Evolutionary conservation across 106 monocot species (phyloP).

Genomic region (Dendrobium officinale): DNA sequence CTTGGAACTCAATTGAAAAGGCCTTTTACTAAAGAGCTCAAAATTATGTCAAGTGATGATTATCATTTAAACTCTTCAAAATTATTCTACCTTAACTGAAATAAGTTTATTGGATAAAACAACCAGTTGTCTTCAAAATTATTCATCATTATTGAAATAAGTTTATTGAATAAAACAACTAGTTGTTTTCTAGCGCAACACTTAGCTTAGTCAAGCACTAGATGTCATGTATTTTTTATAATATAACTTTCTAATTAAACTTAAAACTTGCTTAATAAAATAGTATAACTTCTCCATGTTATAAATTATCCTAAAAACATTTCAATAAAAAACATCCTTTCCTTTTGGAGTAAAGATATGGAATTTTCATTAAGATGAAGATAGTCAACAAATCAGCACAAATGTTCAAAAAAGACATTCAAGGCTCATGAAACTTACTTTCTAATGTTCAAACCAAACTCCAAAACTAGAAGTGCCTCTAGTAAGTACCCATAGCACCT

Average conservation of each 20-base stretch:
- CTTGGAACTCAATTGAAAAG: no score
- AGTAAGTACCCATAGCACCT: constrained; percentile 65
- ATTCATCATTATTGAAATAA: no score
- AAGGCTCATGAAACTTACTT: constrained; percentile 31
- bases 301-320: not conserved
- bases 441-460: constrained; percentile 78
- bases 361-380: not conserved
- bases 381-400: not conserved
- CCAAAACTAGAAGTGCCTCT: constrained; percentile 77
- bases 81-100: no score
- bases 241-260: not conserved
- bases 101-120: no score
- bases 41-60: no score
- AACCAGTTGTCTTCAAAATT: no score
- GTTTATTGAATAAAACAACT: no score
- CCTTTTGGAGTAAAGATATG: not conserved
- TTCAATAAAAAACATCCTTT: not conserved
- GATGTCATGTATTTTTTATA: not conserved
- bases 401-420: constrained; percentile 1
- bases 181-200: no score
- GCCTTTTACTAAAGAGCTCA: no score
- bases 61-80: no score
- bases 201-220: no score
- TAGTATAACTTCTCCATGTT: not conserved
- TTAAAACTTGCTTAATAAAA: not conserved